Conservation (phyloP, 495 filamentous ascomycete species). For the Tuber calosporum region DNA sequence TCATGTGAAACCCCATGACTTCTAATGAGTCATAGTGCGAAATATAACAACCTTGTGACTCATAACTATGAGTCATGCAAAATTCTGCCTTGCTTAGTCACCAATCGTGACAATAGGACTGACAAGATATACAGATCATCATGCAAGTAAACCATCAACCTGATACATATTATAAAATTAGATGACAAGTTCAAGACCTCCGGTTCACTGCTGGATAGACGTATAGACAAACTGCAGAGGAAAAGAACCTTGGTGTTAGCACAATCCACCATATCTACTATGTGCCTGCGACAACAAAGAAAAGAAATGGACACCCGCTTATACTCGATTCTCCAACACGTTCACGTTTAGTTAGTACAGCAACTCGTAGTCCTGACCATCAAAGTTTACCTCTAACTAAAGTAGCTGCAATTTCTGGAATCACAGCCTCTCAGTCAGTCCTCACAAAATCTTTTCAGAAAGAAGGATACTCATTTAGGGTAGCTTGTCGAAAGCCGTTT, state of each 20-base stretch:
- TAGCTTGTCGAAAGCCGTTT: slow-evolving; percentile 1
- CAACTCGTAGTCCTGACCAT: slow-evolving; percentile 3
- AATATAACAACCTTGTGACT: too few relatives aligned
- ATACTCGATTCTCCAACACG: background rate
- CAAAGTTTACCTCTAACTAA: slow-evolving; percentile 3
- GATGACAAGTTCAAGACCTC: slow-evolving; percentile 6
- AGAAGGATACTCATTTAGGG: background rate
- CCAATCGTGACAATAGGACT: too few relatives aligned
- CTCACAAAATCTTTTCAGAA: background rate
- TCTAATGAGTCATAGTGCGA: too few relatives aligned
- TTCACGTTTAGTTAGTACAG: background rate
- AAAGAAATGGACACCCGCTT: background rate
- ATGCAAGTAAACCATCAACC: too few relatives aligned
- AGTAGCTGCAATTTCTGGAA: slow-evolving; percentile 2
- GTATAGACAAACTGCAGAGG: background rate
- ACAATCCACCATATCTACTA: slow-evolving; percentile 9
- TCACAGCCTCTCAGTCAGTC: slow-evolving; percentile 4
- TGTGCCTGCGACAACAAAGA: background rate
- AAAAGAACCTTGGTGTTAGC: slow-evolving; percentile 1
- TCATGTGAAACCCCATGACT: too few relatives aligned
- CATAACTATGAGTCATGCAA: too few relatives aligned
- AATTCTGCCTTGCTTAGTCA: too few relatives aligned
- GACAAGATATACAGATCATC: too few relatives aligned
- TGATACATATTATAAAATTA: slow-evolving; percentile 2
- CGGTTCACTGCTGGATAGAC: slow-evolving; percentile 4